Evolutionary conservation across 306 rosid genomes (phyloP).

Genomic region (Ammopiptanthus mongolicus): DNA sequence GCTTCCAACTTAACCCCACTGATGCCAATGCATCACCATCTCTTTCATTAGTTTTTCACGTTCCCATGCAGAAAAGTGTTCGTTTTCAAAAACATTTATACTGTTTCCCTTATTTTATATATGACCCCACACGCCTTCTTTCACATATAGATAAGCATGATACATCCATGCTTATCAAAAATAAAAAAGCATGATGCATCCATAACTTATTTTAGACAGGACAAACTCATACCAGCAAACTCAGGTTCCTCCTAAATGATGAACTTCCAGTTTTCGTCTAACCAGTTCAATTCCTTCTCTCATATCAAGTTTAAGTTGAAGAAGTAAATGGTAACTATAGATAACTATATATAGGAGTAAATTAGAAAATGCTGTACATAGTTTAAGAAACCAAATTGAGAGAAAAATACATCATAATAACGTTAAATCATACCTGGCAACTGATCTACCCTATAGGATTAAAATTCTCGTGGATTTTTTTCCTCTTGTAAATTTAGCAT

Average conservation of each 20-base stretch:
- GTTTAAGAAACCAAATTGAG: neutral
- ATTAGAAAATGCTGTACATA: neutral
- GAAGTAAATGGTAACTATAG: neutral
- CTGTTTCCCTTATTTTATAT: neutral
- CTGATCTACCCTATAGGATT: neutral
- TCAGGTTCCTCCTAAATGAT: neutral
- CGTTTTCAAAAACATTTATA: slow-evolving; percentile 11
- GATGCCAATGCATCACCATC: neutral
- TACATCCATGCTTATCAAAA: neutral
- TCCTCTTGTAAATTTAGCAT: neutral
- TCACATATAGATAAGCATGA: neutral
- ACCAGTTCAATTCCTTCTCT: neutral
- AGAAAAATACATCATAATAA: neutral
- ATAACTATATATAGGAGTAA: neutral
- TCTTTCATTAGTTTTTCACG: slow-evolving; percentile 30
- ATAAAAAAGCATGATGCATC: too few species aligned
- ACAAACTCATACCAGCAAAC: slow-evolving; percentile 21
- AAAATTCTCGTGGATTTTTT: neutral
- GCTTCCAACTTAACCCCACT: slow-evolving; percentile 30
- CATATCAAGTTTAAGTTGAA: neutral
- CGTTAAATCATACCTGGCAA: too few species aligned
- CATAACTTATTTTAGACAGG: neutral
- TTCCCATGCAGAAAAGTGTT: slow-evolving; percentile 42
- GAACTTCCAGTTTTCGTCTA: neutral
- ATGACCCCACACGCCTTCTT: slow-evolving; percentile 31